Percentiles rank a stretch among this genome's conserved stretches.
Conservation (phyloP, 805 yeast genomes). For the Ogataea wickerhamii region DNA sequence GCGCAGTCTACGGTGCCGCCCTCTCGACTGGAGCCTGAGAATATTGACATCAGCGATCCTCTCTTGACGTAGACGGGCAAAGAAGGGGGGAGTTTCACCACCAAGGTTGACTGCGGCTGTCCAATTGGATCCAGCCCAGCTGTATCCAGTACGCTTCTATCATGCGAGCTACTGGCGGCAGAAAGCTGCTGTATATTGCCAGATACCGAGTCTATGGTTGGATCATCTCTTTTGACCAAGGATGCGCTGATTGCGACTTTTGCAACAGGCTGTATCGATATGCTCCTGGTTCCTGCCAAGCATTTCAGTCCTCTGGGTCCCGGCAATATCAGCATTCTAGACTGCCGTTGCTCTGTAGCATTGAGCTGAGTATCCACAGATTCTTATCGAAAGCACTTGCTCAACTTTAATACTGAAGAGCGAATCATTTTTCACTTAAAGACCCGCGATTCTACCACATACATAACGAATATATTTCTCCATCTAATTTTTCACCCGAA, state of each 20-base stretch:
- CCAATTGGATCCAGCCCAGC: conserved; percentile 44
- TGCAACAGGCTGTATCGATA: background rate
- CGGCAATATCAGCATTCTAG: no score
- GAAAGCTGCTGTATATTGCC: conserved; percentile 13
- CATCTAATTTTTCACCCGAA: no score
- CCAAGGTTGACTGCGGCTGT: conserved; percentile 44
- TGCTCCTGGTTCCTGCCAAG: no score
- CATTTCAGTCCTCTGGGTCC: no score
- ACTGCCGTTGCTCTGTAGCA: no score
- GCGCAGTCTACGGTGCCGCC: conserved; percentile 9
- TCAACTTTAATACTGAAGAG: no score
- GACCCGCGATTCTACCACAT: background rate
- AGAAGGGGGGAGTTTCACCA: conserved; percentile 56
- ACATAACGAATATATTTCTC: no score
- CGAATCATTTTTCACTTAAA: conserved; percentile 2
- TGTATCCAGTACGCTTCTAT: conserved; percentile 5
- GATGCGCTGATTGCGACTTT: background rate
- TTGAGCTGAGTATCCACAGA: no score
- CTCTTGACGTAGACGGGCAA: conserved; percentile 48
- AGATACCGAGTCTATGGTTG: conserved; percentile 9
- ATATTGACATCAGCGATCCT: conserved; percentile 49
- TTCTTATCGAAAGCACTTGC: no score
- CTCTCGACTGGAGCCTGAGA: conserved; percentile 16
- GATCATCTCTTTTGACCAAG: no score
- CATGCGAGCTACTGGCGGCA: background rate